Evolutionary conservation across 2,329 filamentous ascomycete species (phyloP), one percentile per base, ranked within the genome.

Genomic region (Fusarium musae): DNA sequence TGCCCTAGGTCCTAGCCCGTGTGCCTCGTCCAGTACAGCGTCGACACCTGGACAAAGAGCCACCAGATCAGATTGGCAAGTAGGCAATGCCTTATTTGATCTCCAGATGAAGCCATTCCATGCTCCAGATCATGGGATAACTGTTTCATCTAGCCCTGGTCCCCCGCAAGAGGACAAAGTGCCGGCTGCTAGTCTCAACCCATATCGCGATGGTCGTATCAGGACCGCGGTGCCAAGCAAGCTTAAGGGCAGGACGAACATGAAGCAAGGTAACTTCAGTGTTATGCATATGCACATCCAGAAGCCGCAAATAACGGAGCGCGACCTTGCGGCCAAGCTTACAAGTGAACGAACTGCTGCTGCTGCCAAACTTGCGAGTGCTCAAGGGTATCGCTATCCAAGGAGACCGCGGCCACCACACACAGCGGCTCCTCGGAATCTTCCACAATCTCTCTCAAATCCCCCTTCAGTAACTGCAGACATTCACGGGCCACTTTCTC

Each of bases 161-260:
- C 37, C 57, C 12, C 63, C 42, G 26, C 46, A 46, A 26, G 57
- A 53, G 26, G 32, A 34, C 13, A 43, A 59, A 13, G 44, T 54
- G 16, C 34, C 30, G 15, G 62, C 56, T 37, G 59, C 64, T n/a
- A 57, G 57, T 30, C 76, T 79, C 30, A 76, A 75, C 59, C 66
- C 66, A 60, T 65, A 69, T 64, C 64, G 75, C 32, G 80, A 83
- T 69, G 80, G 80, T 39, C 79, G 80, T 37, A 77, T 82, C 54
- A 80, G 87, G 63, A 90, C 90, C 69, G 87, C 89, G 3, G 85
- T 91, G 5, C 89, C 90, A 9, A 89, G 86, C 79, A 91, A 90
- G 78, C 82, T 91, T 60, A 89, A 91, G 77, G 88, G 88, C 67
- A 88, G 87, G 72, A 86, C 87, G 26, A 85, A 87, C 70, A 83